A percentile compares a stretch with the other conserved stretches of the same genome.
These are phyloP conservation scores for Acacia melanoxylon DNA, from an alignment of 306 rosid species.

Conservation along the genomic window DNA sequence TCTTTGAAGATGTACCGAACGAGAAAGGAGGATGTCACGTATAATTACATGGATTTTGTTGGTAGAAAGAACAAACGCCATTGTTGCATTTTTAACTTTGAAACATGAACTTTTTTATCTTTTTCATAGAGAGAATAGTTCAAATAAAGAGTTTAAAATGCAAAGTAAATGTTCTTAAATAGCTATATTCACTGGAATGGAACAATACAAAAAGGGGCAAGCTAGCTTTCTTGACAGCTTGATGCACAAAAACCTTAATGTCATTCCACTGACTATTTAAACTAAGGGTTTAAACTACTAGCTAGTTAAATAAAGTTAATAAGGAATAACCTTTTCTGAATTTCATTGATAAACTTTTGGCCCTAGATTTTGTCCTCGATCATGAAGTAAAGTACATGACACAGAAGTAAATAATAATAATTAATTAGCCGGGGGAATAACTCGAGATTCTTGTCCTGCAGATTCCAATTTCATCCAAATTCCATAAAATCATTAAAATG, in stretches of 20 bases:
- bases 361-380: not conserved
- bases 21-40: slow-evolving; percentile 45
- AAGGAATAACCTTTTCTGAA: not conserved
- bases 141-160: not conserved
- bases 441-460: not conserved
- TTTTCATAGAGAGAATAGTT: not conserved
- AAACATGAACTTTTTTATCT: not conserved
- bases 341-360: not conserved
- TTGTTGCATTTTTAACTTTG: not conserved
- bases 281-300: not conserved
- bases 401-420: not conserved
- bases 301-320: not conserved
- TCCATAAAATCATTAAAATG: not conserved
- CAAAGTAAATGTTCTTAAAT: not conserved
- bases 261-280: not conserved
- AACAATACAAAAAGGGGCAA: not conserved
- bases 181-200: not conserved
- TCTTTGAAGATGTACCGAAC: not conserved
- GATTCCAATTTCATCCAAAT: not conserved
- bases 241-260: not conserved
- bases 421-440: not conserved
- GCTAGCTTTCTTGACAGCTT: not conserved
- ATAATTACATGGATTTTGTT: not conserved
- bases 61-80: not conserved
- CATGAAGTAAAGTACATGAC: not conserved